Percentiles rank a stretch among this genome's conserved stretches.
Conservation (phyloP, 805 yeast genomes). For the Schizosaccharomyces japonicus region DNA sequence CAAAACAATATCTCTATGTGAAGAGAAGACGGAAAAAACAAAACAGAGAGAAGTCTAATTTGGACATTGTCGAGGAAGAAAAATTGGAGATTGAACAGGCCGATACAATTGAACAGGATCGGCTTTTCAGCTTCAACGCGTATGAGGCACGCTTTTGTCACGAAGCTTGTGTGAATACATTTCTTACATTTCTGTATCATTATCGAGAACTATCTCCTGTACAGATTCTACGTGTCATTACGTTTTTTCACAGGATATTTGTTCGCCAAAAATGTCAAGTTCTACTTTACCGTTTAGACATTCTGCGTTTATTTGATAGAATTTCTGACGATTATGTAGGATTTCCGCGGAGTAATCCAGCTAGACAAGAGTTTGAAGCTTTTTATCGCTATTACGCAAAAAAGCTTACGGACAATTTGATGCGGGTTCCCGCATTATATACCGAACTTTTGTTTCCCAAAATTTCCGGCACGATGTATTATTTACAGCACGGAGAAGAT, state of each 20-base stretch:
- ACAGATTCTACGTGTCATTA: constrained; percentile 37
- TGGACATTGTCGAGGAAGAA: constrained; percentile 15
- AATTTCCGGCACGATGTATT: constrained; percentile 25
- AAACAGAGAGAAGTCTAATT: constrained; percentile 13
- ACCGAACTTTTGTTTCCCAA: constrained; percentile 48
- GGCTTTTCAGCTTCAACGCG: constrained; percentile 23
- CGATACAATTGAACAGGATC: constrained; percentile 18
- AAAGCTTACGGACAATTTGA: constrained; percentile 26
- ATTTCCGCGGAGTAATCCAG: constrained; percentile 20
- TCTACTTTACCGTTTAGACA: constrained; percentile 43
- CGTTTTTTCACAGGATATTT: constrained; percentile 49
- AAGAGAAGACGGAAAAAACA: constrained; percentile 21
- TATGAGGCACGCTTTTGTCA: constrained; percentile 28
- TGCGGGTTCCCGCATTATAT: constrained; percentile 29
- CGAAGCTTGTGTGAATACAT: constrained; percentile 39
- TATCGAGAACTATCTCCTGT: constrained; percentile 37
- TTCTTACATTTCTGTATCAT: constrained; percentile 34
- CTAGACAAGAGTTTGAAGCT: constrained; percentile 37
- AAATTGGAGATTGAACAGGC: constrained; percentile 13
- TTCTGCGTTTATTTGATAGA: constrained; percentile 34
- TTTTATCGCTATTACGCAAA: constrained; percentile 44
- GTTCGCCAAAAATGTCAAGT: constrained; percentile 37
- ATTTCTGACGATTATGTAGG: constrained; percentile 27
- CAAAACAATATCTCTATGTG: constrained; percentile 28
- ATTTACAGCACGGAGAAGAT: constrained; percentile 36